Base-by-base conservation (phyloP, 2,329 filamentous ascomycete species). In the Penicillium sumatraense region DNA sequence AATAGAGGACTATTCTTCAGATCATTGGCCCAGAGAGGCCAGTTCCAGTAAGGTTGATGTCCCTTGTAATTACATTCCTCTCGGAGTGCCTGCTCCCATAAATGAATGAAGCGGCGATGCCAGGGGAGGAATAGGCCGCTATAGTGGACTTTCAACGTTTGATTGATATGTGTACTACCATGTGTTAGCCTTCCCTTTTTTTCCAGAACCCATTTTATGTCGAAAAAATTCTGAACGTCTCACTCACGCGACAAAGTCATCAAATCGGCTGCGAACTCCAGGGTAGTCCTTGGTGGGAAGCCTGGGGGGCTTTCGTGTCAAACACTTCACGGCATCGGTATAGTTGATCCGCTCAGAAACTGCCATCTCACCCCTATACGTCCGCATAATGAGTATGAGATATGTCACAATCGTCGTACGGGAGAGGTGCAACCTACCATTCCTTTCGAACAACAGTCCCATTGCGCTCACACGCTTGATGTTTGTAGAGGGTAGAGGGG, bases 1-100 rank as follows among this genome's bases (percentile, higher is more conserved):
- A 81, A 81, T 51, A 81, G 67, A 9, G 79, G 70, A 3, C 78
- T 80, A 58, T 66, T 74, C 20, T 65, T 54, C 14, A 76, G 66
- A 14, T 72, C 67, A 21, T 62, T 60, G 14, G 73, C 74, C 51
- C 69, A 75, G 21, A 73, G 67, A 4, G 71, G 64, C 77, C 78
- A 81, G 62, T 81, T 72, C 75, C 77, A 78, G 64, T 81, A 66
- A 56, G 66, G 66, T 10, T 64, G 59, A 36, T 57, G 36, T 8
- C 72, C 73, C 3, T 53, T 60, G 51, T 76, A 77, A n/a, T 66
- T 69, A 51, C 75, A 77, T 49, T 68, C 67, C 2, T 68, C 59
- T 7, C 63, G 62, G 14, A 74, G 61, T 24, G 64, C 63, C 9
- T 51, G 51, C 31, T 75, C 73, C 50, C 63, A 72, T 23, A 65